Percentiles rank a stretch among this genome's conserved stretches.
Evolutionary conservation across 2,329 filamentous ascomycete species (phyloP).

Genomic region (Xylariaceae sp.): DNA sequence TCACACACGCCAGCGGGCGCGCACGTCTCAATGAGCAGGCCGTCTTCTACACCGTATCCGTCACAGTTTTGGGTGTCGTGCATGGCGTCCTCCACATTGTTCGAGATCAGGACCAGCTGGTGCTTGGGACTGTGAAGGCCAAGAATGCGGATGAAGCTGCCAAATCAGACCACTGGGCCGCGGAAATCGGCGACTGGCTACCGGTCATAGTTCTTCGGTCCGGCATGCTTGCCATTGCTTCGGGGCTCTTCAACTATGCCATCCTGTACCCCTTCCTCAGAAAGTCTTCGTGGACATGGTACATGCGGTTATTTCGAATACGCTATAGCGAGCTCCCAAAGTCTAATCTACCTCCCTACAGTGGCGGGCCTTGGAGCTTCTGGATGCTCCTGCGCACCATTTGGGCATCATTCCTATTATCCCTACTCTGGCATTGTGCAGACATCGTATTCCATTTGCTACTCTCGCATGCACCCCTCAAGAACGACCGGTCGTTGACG

Average conservation of each 20-base stretch:
- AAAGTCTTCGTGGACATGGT: constrained; percentile 63
- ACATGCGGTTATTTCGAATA: constrained; percentile 66
- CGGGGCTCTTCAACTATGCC: constrained; percentile 45
- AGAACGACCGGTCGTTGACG: constrained; percentile 80
- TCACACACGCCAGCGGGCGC: constrained; percentile 67
- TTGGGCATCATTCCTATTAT: constrained; percentile 63
- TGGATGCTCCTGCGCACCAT: constrained; percentile 56
- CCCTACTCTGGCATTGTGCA: constrained; percentile 71
- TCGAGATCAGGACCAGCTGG: constrained; percentile 69
- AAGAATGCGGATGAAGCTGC: constrained; percentile 21
- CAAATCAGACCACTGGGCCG: constrained; percentile 16
- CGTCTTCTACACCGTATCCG: constrained; percentile 72
- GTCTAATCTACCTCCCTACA: constrained; percentile 60
- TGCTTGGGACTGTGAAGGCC: constrained; percentile 40
- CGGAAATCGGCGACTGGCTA: constrained; percentile 43
- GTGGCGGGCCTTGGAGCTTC: constrained; percentile 53
- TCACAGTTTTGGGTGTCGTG: constrained; percentile 65
- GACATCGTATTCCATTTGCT: constrained; percentile 79
- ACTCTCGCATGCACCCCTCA: constrained; percentile 76
- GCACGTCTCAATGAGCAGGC: constrained; percentile 81
- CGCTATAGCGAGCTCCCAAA: constrained; percentile 71
- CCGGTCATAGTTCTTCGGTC: constrained; percentile 27
- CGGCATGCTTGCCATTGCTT: constrained; percentile 32
- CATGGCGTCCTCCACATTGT: constrained; percentile 70
- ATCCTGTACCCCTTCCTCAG: constrained; percentile 65